Evolutionary conservation across 2,329 filamentous ascomycete species (phyloP).

Genomic region (Pseudogymnoascus sp.): DNA sequence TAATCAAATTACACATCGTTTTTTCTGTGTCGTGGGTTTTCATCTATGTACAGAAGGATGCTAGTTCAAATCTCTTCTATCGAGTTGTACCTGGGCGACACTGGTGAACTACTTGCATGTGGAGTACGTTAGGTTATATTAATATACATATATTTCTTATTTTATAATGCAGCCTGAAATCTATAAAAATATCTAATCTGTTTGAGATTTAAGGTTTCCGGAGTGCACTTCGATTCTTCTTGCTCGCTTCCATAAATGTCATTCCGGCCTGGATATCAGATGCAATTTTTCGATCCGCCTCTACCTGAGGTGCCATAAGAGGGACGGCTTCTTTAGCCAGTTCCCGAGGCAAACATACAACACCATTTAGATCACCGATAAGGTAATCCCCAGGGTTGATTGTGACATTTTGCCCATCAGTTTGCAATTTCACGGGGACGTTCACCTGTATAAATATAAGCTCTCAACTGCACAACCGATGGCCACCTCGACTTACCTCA

Average conservation of each 20-base stretch:
- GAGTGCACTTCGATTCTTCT: background rate
- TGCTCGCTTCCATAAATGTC: slow-evolving; percentile 4
- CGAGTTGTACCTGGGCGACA: too few relatives aligned
- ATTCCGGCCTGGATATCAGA: background rate
- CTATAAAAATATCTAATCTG: background rate
- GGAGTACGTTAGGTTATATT: background rate
- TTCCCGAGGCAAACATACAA: slow-evolving; percentile 28
- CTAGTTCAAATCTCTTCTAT: too few relatives aligned
- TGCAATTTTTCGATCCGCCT: background rate
- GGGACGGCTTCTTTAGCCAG: slow-evolving; percentile 13
- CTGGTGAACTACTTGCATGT: background rate
- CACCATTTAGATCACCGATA: slow-evolving; percentile 33
- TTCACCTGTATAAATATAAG: slow-evolving; percentile 21
- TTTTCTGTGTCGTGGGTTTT: slow-evolving; percentile 17
- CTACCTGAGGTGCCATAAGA: background rate
- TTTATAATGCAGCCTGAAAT: background rate
- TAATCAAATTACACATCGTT: slow-evolving; percentile 22
- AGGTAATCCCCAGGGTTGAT: slow-evolving; percentile 33
- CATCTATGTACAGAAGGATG: background rate
- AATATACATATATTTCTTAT: background rate
- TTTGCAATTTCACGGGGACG: slow-evolving; percentile 26
- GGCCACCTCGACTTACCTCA: slow-evolving; percentile 12
- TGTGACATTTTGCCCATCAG: slow-evolving; percentile 26
- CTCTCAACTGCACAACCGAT: background rate
- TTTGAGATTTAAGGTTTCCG: background rate